phyloP scores from a whole-genome alignment of 495 filamentous ascomycete genomes.

The Aspergillus incahuasiensis region DNA sequence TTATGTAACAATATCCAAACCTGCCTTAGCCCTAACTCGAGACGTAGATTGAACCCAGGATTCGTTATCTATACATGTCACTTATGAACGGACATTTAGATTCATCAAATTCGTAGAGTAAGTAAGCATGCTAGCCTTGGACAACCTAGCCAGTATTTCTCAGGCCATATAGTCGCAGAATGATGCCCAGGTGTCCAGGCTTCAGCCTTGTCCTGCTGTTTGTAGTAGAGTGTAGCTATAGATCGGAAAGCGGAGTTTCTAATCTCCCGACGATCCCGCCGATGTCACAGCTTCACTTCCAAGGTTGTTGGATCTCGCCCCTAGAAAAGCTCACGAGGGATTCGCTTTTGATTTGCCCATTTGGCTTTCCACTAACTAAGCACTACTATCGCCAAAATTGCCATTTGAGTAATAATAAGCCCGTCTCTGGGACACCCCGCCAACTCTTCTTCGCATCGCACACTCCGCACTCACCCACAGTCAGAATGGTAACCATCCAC shows the following conservation, averaged over 20 bases:
- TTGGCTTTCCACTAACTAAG: too few species aligned
- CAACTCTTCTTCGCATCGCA: background rate
- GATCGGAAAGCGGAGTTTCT: conserved; percentile 24
- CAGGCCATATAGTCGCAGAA: too few species aligned
- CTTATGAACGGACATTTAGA: too few species aligned
- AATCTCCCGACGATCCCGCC: conserved; percentile 29
- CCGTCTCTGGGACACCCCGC: background rate
- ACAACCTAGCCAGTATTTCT: too few species aligned
- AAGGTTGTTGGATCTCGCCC: conserved; percentile 13
- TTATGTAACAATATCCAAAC: conserved; percentile 8
- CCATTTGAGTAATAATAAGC: background rate
- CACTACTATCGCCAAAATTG: background rate
- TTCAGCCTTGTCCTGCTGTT: too few species aligned
- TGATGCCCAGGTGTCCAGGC: too few species aligned
- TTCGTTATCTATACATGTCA: too few species aligned
- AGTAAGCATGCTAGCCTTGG: too few species aligned
- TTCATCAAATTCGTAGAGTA: too few species aligned
- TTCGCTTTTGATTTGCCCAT: background rate
- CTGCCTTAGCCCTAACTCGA: background rate
- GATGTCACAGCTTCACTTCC: conserved; percentile 14
- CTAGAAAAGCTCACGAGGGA: background rate
- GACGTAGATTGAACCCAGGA: background rate
- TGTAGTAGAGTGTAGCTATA: background rate
- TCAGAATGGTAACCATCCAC: conserved; percentile 19
- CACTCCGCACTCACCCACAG: background rate